phyloP scores from a whole-genome alignment of 139 green algal genomes.

The Penium margaritaceum region DNA sequence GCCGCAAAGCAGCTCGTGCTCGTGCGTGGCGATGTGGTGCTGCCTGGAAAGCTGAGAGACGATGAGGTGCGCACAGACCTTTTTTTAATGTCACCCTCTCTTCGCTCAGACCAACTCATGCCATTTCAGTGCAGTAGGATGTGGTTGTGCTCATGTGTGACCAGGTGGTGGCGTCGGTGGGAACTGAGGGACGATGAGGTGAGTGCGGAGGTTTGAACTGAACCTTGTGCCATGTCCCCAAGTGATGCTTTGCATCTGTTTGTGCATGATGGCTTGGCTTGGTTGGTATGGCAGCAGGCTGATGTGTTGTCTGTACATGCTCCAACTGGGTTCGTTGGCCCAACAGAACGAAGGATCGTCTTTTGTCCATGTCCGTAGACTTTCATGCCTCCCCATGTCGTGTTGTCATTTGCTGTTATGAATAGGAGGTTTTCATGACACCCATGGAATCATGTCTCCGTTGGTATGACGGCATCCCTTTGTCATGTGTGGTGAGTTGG shows the following conservation, averaged over 20 bases:
- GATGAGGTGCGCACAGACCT: constrained; percentile 27
- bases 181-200: background rate
- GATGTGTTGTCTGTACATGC: background rate
- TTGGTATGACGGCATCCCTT: too few relatives aligned
- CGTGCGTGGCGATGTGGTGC: constrained; percentile 44
- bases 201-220: background rate
- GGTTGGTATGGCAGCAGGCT: background rate
- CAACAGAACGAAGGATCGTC: too few relatives aligned
- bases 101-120: background rate
- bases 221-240: background rate
- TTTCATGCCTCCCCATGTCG: too few relatives aligned
- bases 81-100: too few relatives aligned
- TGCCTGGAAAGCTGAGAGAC: constrained; percentile 26
- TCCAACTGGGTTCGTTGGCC: too few relatives aligned
- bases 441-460: too few relatives aligned
- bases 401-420: too few relatives aligned
- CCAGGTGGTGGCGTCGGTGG: background rate
- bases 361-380: too few relatives aligned
- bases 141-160: background rate
- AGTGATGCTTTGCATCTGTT: background rate
- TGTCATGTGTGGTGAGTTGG: too few relatives aligned
- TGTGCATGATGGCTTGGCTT: background rate
- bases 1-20: constrained; percentile 43
- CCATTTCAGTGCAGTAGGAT: background rate
- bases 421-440: too few relatives aligned